A percentile compares a stretch with the other conserved stretches of the same genome.
Evolutionary conservation across 495 filamentous ascomycete genomes (phyloP).

Genomic region (Viridothelium virens): DNA sequence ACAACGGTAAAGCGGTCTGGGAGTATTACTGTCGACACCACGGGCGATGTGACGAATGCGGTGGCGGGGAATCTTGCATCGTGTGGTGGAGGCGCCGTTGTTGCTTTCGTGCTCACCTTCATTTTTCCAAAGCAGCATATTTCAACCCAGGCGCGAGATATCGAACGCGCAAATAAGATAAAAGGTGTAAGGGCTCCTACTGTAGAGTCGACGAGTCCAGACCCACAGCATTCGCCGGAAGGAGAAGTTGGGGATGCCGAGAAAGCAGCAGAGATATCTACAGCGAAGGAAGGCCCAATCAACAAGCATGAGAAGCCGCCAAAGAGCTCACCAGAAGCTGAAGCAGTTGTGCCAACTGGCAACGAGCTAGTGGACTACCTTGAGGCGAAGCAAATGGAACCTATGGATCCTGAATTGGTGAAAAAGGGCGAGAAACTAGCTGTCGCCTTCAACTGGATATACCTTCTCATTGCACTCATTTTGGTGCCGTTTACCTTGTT

Average conservation of each 20-base stretch:
- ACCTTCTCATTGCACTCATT: slow-evolving; percentile 34
- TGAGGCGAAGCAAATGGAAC: slow-evolving; percentile 34
- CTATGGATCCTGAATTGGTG: slow-evolving; percentile 36
- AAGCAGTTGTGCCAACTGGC: slow-evolving; percentile 21
- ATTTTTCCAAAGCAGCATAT: slow-evolving; percentile 33
- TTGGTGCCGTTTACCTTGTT: slow-evolving; percentile 40
- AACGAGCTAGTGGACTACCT: slow-evolving; percentile 40
- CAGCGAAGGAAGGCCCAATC: slow-evolving; percentile 9
- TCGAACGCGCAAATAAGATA: slow-evolving; percentile 31
- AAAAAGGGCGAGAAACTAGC: slow-evolving; percentile 31
- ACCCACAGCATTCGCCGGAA: neutral
- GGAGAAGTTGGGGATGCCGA: neutral
- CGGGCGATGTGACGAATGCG: slow-evolving; percentile 36
- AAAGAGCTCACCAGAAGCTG: slow-evolving; percentile 12
- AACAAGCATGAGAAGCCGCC: neutral
- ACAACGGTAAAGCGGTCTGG: slow-evolving; percentile 33
- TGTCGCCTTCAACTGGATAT: slow-evolving; percentile 28
- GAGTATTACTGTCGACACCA: slow-evolving; percentile 31
- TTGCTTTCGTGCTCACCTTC: slow-evolving; percentile 33
- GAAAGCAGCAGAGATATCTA: neutral
- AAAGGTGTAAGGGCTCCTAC: slow-evolving; percentile 25
- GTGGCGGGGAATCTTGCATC: slow-evolving; percentile 39
- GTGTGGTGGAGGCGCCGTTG: slow-evolving; percentile 32
- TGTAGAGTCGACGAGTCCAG: slow-evolving; percentile 1
- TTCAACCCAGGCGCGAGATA: slow-evolving; percentile 22